Evolutionary conservation across 345 rosid species (phyloP).

Genomic region (Euphorbia peplus): DNA sequence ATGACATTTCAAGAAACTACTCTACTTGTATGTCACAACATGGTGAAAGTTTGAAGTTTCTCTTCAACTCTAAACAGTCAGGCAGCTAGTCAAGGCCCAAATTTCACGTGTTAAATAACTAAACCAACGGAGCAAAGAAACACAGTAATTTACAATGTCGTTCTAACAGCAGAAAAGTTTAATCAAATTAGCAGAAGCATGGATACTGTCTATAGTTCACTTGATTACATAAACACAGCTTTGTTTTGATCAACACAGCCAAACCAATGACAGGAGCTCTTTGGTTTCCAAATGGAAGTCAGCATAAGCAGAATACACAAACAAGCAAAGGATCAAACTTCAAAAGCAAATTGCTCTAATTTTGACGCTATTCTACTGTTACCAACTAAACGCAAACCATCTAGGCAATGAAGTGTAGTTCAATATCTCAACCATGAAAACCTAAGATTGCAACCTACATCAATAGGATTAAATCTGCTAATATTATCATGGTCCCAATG

Average conservation of each 20-base stretch:
- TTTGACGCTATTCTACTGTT: too few species aligned
- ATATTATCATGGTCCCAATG: neutral
- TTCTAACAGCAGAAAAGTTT: constrained; percentile 5
- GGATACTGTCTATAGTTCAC: neutral
- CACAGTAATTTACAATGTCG: too few species aligned
- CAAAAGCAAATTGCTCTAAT: too few species aligned
- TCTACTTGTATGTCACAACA: neutral
- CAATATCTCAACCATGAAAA: neutral
- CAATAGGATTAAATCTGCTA: neutral
- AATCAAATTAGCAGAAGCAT: neutral
- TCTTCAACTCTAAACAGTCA: neutral
- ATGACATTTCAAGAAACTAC: neutral
- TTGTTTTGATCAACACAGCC: neutral
- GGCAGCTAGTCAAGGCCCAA: neutral
- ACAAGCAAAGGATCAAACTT: neutral
- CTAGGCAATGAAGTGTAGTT: neutral
- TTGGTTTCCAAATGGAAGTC: too few species aligned
- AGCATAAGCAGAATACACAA: neutral
- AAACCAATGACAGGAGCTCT: too few species aligned
- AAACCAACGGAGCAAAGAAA: neutral
- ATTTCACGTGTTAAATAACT: neutral
- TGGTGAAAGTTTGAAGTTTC: neutral
- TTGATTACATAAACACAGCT: neutral
- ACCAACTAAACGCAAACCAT: neutral
- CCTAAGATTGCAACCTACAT: neutral